Evolutionary conservation across 805 yeast species (phyloP), one percentile per base, ranked within the genome.

Genomic region (Teunomyces cretensis): DNA sequence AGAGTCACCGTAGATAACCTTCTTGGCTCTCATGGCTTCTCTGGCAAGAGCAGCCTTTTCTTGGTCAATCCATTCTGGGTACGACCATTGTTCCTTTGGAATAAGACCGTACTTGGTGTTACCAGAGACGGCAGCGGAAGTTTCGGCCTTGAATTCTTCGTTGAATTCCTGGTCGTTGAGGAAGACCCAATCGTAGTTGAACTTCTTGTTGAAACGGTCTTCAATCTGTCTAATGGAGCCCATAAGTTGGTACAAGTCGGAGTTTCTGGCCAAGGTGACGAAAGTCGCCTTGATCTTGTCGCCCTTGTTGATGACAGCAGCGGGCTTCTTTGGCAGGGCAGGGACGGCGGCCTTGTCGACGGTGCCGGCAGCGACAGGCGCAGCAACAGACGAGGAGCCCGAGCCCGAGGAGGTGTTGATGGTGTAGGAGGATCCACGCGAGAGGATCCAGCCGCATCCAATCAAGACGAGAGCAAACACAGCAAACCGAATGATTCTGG

Each of bases 151-250:
- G 66, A 94, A 92, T 56, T 88, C 94, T 2, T 88, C 90, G 42
- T 80, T 74, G 68, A 92, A 94, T 39, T 78, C 84, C 46, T 83
- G 89, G 62, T 92, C 97, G 65, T 92, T 92, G 56, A 92, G 74
- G 65, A 92, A 94, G 22, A 90, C 94, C 97, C 98, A 92, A 56
- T 95, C 97, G 61, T 92, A 92, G 51, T 86, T 76, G 69, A 70
- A 91, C 39, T 86, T 76, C 13, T 69, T 62, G 72, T 92, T 92
- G 75, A 94, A 92, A 51, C 97, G 75, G 64, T 90, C 97, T 68
- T 92, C 97, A 44, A 91, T 78, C 39, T 83, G 79, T 63, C 88
- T 76, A 48, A 88, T 85, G 6, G 95, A 81, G 27, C 72, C 78
- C 37, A 80, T 67, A 42, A 88, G 66, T 19, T 76, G 75, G 68